Percentiles rank a stretch among this genome's conserved stretches.
phyloP scores from a whole-genome alignment of 139 green algal genomes.

The Tetraselmis chui region DNA sequence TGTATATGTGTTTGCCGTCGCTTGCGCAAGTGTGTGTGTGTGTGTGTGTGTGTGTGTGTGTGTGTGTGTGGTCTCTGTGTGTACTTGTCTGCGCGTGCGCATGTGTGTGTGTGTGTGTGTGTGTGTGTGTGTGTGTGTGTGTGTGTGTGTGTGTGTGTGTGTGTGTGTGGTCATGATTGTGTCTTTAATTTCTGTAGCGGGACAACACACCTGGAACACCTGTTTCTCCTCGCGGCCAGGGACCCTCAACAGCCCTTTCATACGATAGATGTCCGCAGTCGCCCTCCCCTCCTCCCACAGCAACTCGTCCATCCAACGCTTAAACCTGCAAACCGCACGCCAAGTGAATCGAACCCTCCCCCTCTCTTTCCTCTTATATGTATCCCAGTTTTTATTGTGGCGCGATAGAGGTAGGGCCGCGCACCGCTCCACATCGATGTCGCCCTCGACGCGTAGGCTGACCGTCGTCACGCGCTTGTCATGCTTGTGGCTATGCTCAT shows the following conservation, averaged over 20 bases:
- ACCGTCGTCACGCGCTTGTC: conserved; percentile 28
- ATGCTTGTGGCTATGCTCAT: conserved; percentile 16
- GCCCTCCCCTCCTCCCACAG: conserved; percentile 38
- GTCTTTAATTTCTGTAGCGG: no score
- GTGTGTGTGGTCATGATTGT: no score
- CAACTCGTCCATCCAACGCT: conserved; percentile 38
- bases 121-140: no score
- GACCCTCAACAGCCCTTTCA: conserved; percentile 71
- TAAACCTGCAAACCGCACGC: conserved; percentile 7
- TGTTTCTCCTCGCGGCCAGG: conserved; percentile 33
- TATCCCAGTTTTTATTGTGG: not conserved
- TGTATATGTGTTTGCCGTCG: no score
- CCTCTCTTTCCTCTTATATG: conserved; percentile 2
- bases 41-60: no score
- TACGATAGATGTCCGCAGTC: conserved; percentile 51
- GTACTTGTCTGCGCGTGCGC: no score
- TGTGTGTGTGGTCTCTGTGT: no score
- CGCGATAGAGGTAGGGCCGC: conserved; percentile 50
- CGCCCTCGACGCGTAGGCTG: conserved; percentile 14
- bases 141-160: no score
- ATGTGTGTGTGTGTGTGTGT: no score
- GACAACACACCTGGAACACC: conserved; percentile 53
- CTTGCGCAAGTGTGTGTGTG: no score
- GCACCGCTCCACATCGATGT: conserved; percentile 29
- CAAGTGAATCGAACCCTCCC: not conserved